These are phyloP conservation scores for Yamadazyma olivae DNA, from an alignment of 805 yeast species.

Conservation along the genomic window DNA sequence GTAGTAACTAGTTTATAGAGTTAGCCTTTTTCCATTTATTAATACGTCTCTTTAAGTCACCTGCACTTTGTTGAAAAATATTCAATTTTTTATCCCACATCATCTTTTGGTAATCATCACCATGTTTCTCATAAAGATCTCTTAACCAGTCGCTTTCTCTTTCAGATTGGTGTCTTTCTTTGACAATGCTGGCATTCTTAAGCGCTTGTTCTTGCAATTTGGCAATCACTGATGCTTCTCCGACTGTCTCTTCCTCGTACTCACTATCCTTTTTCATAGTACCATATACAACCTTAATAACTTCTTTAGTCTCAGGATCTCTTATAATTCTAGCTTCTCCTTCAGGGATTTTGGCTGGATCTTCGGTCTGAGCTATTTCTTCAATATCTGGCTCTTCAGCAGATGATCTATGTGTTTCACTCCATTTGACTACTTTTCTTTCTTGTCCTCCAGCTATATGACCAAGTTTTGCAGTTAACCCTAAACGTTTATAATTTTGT, in stretches of 20 bases:
- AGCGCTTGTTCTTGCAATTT: constrained; percentile 56
- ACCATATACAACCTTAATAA: constrained; percentile 67
- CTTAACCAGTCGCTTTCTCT: constrained; percentile 76
- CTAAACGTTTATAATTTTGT: constrained; percentile 84
- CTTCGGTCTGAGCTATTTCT: constrained; percentile 42
- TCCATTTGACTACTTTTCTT: constrained; percentile 43
- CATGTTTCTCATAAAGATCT: constrained; percentile 67
- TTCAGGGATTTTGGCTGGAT: constrained; percentile 62
- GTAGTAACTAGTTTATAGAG: not conserved
- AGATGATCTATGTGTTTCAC: constrained; percentile 32
- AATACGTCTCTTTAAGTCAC: constrained; percentile 74
- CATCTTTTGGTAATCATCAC: constrained; percentile 88
- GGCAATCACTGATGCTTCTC: constrained; percentile 51
- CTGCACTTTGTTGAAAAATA: constrained; percentile 78
- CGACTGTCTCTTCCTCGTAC: constrained; percentile 21
- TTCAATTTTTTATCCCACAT: constrained; percentile 87
- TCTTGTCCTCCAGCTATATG: constrained; percentile 81
- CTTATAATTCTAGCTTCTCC: constrained; percentile 78
- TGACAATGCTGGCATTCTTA: constrained; percentile 45
- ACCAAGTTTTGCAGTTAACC: constrained; percentile 67
- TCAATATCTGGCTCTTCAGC: constrained; percentile 27
- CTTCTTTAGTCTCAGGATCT: constrained; percentile 63
- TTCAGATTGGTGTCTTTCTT: constrained; percentile 57
- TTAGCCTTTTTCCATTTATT: constrained; percentile 60
- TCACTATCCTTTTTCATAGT: constrained; percentile 39